Evolutionary conservation across 768 basidiomycete species (phyloP).

Genomic region (Rhizopogon vulgaris): DNA sequence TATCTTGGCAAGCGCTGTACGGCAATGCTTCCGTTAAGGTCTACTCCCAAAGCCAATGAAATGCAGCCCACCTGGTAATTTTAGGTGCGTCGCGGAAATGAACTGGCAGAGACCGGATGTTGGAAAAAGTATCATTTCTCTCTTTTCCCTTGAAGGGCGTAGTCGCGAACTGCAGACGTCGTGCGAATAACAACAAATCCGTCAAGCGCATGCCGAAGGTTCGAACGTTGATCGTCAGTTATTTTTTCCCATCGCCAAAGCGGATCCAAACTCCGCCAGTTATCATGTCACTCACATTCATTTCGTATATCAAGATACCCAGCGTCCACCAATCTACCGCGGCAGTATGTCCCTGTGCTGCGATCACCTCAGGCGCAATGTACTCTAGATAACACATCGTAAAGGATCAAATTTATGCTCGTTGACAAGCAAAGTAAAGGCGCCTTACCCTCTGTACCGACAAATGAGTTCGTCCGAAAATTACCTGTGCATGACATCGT

Average conservation of each 20-base stretch:
- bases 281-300: slow-evolving; percentile 72
- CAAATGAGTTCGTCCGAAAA: slow-evolving; percentile 98
- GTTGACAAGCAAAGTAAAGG: slow-evolving; percentile 2
- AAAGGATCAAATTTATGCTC: background rate
- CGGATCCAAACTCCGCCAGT: slow-evolving; percentile 3
- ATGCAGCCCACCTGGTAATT: slow-evolving; percentile 56
- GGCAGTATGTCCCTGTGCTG: slow-evolving; percentile 92
- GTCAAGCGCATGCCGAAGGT: slow-evolving; percentile 2
- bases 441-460: slow-evolving; percentile 90
- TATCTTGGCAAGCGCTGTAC: slow-evolving; percentile 79
- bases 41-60: background rate
- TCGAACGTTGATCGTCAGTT: slow-evolving; percentile 31
- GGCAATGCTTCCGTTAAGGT: slow-evolving; percentile 7
- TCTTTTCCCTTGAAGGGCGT: slow-evolving; percentile 98
- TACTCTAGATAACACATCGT: slow-evolving; percentile 58
- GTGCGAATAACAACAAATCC: slow-evolving; percentile 4
- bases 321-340: slow-evolving; percentile 99
- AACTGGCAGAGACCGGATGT: slow-evolving; percentile 84
- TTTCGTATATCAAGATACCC: slow-evolving; percentile 97
- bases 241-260: slow-evolving; percentile 15
- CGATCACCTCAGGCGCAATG: slow-evolving; percentile 98
- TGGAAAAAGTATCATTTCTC: slow-evolving; percentile 93
- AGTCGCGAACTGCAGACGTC: slow-evolving; percentile 74
- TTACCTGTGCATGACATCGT: slow-evolving; percentile 96
- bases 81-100: slow-evolving; percentile 82